These are phyloP conservation scores for Cupressus sempervirens DNA, from an alignment of 75 land plant genomes.

Conservation along the genomic window DNA sequence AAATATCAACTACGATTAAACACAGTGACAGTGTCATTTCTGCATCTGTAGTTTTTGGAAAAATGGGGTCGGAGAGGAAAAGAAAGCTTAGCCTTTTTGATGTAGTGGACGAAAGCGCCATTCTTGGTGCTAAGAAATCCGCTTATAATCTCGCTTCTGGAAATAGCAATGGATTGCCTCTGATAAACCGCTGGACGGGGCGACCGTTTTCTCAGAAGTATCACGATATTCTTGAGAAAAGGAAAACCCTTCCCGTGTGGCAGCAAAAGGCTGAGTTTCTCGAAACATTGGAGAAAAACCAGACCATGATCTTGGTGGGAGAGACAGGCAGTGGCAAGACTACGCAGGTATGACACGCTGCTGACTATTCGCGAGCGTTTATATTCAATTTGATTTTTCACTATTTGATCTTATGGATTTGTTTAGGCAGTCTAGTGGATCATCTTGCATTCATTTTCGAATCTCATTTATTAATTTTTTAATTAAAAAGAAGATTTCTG, in stretches of 20 bases:
- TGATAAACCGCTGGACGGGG: conserved; percentile 61
- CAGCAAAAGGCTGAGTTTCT: conserved; percentile 88
- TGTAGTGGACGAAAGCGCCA: conserved; percentile 76
- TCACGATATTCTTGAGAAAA: conserved; percentile 84
- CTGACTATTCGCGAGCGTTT: background rate
- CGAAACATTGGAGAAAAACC: conserved; percentile 56
- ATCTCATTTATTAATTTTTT: background rate
- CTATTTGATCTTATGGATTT: background rate
- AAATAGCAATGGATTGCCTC: conserved; percentile 30
- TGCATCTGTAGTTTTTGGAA: background rate
- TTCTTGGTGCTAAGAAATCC: conserved; percentile 38
- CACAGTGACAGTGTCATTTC: no score
- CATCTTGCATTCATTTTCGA: background rate
- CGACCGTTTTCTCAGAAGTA: conserved; percentile 84
- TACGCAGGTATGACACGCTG: conserved; percentile 60
- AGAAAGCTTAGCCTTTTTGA: conserved; percentile 95
- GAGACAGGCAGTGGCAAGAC: conserved; percentile 98
- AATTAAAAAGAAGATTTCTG: background rate
- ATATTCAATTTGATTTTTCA: background rate
- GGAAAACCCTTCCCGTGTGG: conserved; percentile 92
- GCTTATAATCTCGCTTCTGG: conserved; percentile 8
- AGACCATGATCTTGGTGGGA: conserved; percentile 81
- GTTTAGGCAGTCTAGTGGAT: no score
- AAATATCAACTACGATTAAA: no score
- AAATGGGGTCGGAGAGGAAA: conserved; percentile 87